Percentiles rank a stretch among this genome's conserved stretches.
phyloP scores from a whole-genome alignment of 257 asterid genomes.

The Primulina tabacum region DNA sequence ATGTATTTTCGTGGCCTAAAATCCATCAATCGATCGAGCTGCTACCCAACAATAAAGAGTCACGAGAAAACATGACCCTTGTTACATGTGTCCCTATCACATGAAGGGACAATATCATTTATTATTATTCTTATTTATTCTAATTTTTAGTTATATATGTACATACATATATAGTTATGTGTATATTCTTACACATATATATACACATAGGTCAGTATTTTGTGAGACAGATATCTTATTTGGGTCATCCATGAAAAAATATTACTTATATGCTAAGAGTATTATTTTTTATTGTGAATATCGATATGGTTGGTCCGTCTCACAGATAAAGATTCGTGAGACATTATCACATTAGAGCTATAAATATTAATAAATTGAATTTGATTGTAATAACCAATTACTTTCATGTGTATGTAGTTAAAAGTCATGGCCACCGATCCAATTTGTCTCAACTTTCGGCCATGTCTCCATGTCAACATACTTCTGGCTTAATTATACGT shows the following conservation, averaged over 20 bases:
- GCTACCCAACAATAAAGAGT: conserved; percentile 54
- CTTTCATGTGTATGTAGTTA: neutral
- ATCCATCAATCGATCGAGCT: neutral
- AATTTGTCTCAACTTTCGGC: neutral
- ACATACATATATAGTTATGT: too few species aligned
- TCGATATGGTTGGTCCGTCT: too few species aligned
- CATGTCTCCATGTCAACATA: neutral
- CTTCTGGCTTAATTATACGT: too few species aligned
- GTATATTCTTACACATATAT: too few species aligned
- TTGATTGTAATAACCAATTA: neutral
- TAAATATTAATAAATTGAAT: neutral
- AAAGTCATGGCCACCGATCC: neutral
- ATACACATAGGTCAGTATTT: too few species aligned
- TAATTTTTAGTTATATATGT: too few species aligned
- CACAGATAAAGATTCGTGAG: too few species aligned
- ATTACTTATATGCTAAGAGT: too few species aligned
- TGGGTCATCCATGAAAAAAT: too few species aligned
- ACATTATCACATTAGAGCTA: too few species aligned
- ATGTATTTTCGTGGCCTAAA: conserved; percentile 39
- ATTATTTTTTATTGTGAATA: too few species aligned
- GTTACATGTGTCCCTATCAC: conserved; percentile 20
- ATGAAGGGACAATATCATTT: neutral
- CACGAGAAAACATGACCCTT: conserved; percentile 43
- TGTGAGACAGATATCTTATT: too few species aligned
- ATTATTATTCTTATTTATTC: neutral